Evolutionary conservation across 129 eudicot species (phyloP).

Genomic region (Solidago caesia): DNA sequence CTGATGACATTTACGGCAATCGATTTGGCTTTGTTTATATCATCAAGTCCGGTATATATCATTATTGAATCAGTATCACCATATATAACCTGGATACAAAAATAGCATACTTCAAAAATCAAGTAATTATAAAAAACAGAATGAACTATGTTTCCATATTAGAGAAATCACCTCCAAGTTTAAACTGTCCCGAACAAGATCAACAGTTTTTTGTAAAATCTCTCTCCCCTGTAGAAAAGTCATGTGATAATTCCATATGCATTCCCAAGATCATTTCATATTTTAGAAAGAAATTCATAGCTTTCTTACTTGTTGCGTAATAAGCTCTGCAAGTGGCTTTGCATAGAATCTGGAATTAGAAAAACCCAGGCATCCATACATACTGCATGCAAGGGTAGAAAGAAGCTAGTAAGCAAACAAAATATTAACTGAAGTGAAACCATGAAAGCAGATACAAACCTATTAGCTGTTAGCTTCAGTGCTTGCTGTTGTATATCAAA

Average conservation of each 20-base stretch:
- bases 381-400: conserved; percentile 50
- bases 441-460: conserved; percentile 41
- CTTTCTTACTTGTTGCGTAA: conserved; percentile 72
- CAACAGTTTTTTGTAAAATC: conserved; percentile 93
- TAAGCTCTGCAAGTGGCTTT: conserved; percentile 95
- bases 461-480: conserved; percentile 94
- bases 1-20: conserved; percentile 84
- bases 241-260: background rate
- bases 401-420: conserved; percentile 18
- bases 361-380: conserved; percentile 99
- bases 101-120: conserved; percentile 19
- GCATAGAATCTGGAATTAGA: conserved; percentile 97
- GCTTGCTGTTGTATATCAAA: conserved; percentile 99
- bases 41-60: conserved; percentile 95
- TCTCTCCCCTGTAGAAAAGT: conserved; percentile 83
- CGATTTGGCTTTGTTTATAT: conserved; percentile 71
- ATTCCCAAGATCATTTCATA: conserved; percentile 11
- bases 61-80: conserved; percentile 99
- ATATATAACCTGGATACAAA: conserved; percentile 71
- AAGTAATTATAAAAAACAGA: background rate
- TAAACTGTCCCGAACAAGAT: conserved; percentile 82
- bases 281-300: background rate
- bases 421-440: background rate
- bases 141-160: background rate
- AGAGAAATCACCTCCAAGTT: conserved; percentile 69